Evolutionary conservation across 768 basidiomycete species (phyloP), one percentile per base, ranked within the genome.

Genomic region (Cyathus striatus): DNA sequence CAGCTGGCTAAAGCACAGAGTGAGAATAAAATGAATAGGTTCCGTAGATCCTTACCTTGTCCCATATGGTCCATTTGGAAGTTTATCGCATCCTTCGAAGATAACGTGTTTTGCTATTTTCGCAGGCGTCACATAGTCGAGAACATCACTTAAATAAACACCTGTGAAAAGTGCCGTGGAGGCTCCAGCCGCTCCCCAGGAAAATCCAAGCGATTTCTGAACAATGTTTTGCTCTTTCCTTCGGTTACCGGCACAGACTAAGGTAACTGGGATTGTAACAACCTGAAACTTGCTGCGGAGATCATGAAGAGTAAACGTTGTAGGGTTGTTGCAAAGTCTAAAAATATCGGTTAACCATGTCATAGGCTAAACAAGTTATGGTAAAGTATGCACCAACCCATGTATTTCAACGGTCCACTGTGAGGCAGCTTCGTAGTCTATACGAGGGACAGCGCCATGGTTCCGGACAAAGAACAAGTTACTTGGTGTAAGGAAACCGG

Each of bases 191-290:
- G 74, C 63, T 6, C 78, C 78, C 78, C 78, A 80, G 16, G 55
- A 63, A 49, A 80, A 80, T 1, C 79, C 79, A 1, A 79, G 65
- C 6, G 70, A 68, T 54, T 81, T 75, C 13, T 64, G 65, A 23
- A 81, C 69, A 36, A 79, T 60, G 49, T 84, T 84, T 53, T 83
- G 81, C 50, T 84, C 81, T 53, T 81, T 83, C 21, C 81, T 62
- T 2, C 81, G 59, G 54, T 83, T 83, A 1, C 81, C 81, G 2
- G 81, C 81, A 47, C 81, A 83, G 3, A 76, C 75, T 9, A 83
- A 55, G 0, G 81, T 83, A 16, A 82, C 66, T 3, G 81, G 81
- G 3, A 81, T 47, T 0, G 79, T 83, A 5, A 81, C 72, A 6
- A 73, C 62, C 7, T 66, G 60, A 50, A 82, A 80, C n/a, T 49